These are phyloP conservation scores for Phytophthora crassamura DNA, from an alignment of 352 stramenopile species.

Conservation along the genomic window DNA sequence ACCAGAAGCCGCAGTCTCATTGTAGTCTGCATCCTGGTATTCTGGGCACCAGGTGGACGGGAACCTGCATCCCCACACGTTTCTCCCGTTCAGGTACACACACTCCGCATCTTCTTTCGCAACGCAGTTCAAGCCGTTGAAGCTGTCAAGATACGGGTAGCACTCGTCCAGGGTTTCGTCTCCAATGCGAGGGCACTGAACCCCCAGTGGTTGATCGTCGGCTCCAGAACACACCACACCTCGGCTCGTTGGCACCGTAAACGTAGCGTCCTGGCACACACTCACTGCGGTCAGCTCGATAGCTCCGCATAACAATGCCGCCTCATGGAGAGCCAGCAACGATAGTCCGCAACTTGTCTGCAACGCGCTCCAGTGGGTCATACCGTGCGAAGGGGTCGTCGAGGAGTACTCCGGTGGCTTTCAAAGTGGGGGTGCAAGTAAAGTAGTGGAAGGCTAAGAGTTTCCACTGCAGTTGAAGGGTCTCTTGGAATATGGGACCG, in stretches of 20 bases:
- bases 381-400: constrained; percentile 8
- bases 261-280: constrained; percentile 58
- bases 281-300: constrained; percentile 22
- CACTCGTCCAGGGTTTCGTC: constrained; percentile 40
- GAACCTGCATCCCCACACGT: constrained; percentile 53
- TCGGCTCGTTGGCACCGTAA: constrained; percentile 30
- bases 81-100: constrained; percentile 27
- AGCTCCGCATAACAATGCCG: background rate
- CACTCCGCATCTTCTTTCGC: constrained; percentile 49
- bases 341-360: constrained; percentile 5
- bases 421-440: constrained; percentile 12
- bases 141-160: constrained; percentile 44
- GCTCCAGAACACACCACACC: constrained; percentile 42
- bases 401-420: constrained; percentile 10
- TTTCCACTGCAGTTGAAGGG: constrained; percentile 19
- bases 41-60: constrained; percentile 37
- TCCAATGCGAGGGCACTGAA: constrained; percentile 38
- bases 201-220: constrained; percentile 29
- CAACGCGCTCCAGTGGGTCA: constrained; percentile 18
- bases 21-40: background rate
- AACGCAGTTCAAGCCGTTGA: constrained; percentile 29
- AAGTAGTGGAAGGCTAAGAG: constrained; percentile 15
- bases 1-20: background rate
- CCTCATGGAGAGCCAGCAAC: constrained; percentile 9
- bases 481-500: constrained; percentile 35